These are phyloP conservation scores for Solanum hybrid DNA, from an alignment of 305 asterid genomes.

Conservation along the genomic window DNA sequence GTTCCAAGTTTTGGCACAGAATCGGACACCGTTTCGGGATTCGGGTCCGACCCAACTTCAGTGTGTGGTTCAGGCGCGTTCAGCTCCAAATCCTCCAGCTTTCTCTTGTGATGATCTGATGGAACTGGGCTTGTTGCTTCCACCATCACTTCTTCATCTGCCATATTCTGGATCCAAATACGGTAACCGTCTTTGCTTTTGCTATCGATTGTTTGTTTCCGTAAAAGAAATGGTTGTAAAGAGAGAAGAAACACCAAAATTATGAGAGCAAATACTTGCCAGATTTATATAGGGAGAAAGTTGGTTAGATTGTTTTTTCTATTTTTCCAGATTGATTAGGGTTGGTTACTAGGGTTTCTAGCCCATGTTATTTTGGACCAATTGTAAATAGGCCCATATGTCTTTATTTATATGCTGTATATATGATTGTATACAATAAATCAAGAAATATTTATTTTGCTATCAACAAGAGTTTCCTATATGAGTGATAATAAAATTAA, in stretches of 20 bases:
- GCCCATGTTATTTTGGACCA: background rate
- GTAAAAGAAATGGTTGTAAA: background rate
- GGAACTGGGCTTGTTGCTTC: constrained; percentile 6
- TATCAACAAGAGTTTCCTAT: too few relatives aligned
- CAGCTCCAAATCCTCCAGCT: constrained; percentile 69
- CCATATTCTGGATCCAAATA: background rate
- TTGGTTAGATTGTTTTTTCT: background rate
- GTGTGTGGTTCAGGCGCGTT: background rate
- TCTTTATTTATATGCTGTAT: background rate
- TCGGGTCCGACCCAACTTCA: constrained; percentile 24
- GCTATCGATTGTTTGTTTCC: background rate
- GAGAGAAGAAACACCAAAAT: background rate
- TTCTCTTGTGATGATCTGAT: constrained; percentile 54
- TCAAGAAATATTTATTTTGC: too few relatives aligned
- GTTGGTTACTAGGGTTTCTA: background rate
- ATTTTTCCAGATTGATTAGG: background rate
- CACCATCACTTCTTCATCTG: background rate
- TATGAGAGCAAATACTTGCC: background rate
- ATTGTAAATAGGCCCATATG: background rate
- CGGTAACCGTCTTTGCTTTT: background rate
- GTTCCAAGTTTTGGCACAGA: constrained; percentile 13
- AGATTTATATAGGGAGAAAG: background rate
- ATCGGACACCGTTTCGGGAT: constrained; percentile 17
- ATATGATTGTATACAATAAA: too few relatives aligned
- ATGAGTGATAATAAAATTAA: too few relatives aligned